phyloP scores from a whole-genome alignment of 768 basidiomycete species.

The Cystobasidium onofrii region DNA sequence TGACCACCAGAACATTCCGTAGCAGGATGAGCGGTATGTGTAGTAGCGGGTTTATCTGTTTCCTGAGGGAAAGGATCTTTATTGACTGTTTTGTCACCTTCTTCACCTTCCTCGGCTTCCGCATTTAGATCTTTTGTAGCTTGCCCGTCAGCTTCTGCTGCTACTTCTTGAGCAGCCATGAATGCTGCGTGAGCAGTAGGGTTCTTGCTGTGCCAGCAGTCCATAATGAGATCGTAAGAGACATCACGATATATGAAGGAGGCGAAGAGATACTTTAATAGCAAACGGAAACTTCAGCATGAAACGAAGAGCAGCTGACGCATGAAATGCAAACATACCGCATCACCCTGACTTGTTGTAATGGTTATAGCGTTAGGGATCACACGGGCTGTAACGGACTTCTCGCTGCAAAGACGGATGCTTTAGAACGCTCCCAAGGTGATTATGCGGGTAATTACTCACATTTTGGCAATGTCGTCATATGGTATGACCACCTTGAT shows the following conservation, averaged over 20 bases:
- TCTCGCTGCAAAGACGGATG: not conserved
- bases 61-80: not conserved
- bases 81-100: not conserved
- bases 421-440: not conserved
- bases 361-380: constrained; percentile 32
- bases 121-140: not conserved
- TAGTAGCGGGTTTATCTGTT: constrained; percentile 6
- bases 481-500: constrained; percentile 19
- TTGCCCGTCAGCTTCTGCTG: not conserved
- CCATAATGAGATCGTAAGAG: constrained; percentile 27
- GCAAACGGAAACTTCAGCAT: not conserved
- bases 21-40: constrained; percentile 14
- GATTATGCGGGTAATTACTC: not conserved
- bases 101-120: not conserved
- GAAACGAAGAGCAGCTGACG: not conserved
- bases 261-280: constrained; percentile 13
- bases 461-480: constrained; percentile 18
- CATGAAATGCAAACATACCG: not conserved
- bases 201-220: constrained; percentile 25
- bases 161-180: constrained; percentile 8
- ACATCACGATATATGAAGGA: constrained; percentile 23
- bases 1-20: constrained; percentile 15
- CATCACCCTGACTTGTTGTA: not conserved
- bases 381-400: constrained; percentile 9
- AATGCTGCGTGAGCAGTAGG: constrained; percentile 10